Conservation (phyloP, 169 alveolate species). For the Plasmodium ovale region DNA sequence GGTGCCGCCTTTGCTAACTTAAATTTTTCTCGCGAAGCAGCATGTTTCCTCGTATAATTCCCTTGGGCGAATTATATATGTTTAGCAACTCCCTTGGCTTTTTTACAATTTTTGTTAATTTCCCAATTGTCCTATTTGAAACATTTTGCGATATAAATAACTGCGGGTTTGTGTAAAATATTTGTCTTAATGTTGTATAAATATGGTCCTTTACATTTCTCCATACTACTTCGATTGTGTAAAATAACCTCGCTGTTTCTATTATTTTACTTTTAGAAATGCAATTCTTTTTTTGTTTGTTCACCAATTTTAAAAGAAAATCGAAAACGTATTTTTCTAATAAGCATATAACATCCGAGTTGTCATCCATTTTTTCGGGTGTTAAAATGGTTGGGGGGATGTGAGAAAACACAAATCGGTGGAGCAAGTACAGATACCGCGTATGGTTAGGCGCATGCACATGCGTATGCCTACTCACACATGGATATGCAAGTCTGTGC, state of each 20-base stretch:
- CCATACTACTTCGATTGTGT: conserved; percentile 37
- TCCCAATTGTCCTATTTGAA: conserved; percentile 72
- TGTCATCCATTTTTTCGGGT: conserved; percentile 12
- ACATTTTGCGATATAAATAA: conserved; percentile 75
- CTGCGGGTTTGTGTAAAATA: conserved; percentile 77
- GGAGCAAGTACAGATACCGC: too few relatives aligned
- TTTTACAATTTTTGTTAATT: conserved; percentile 75
- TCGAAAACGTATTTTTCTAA: conserved; percentile 30
- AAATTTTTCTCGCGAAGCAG: conserved; percentile 47
- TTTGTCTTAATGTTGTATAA: conserved; percentile 76
- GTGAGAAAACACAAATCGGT: too few relatives aligned
- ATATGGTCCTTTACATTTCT: conserved; percentile 30
- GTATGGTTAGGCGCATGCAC: too few relatives aligned
- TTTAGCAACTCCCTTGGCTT: conserved; percentile 75
- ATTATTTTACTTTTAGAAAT: conserved; percentile 45
- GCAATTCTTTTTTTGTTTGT: conserved; percentile 44
- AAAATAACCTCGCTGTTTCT: conserved; percentile 57
- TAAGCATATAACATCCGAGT: conserved; percentile 18
- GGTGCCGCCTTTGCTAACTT: conserved; percentile 6
- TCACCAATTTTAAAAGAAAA: conserved; percentile 29
- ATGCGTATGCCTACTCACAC: too few relatives aligned
- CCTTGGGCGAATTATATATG: conserved; percentile 78
- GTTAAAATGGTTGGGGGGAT: too few relatives aligned
- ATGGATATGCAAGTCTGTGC: too few relatives aligned
- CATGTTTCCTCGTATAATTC: conserved; percentile 76